Base-by-base conservation (phyloP, 805 yeast species). In the Wickerhamia fluorescens region DNA sequence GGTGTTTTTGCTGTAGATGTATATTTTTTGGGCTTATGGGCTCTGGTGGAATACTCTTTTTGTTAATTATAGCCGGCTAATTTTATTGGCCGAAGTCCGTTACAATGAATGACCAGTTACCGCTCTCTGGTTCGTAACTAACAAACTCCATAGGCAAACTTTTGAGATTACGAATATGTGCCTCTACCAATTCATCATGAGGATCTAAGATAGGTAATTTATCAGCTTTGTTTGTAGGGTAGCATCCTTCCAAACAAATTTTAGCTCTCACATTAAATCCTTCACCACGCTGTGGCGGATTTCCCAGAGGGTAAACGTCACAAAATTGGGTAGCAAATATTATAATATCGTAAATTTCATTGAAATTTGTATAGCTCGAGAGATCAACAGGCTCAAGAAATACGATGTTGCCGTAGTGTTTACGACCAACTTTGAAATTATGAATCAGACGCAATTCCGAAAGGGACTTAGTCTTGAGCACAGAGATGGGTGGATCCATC, bases 331-430 rank as follows among this genome's bases (percentile, higher is more conserved):
- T 61, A 18, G 68, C 70, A 43, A 92, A 75, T 2, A 67, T 58
- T 23, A 89, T 70, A 11, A 83, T 43, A 14, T 86, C 87, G 25
- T 85, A 70, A 18, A 83, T 71, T 25, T 75, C 71, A 10, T 78
- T 70, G 32, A 75, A 53, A 29, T 74, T 68, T 3, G 80, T 68
- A 41, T 78, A 65, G 4, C 74, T 56, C 0, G 94, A 74, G 40
- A 92, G 65, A 53, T 92, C 96, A 26, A 92, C 94, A 0, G 96
- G 94, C 30, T 70, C 64, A 28, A 75, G 49, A 51, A 88, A 92
- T 47, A 78, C 80, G 27, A 92, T 69, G 30, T 73, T 63, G 25
- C 98, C 99, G 46, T 64, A 75, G 32, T 78, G 78, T 37, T 69
- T 69, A 40, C 92, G 78, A 4, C 97, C 98, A 35, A 92, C 74